Percentiles rank a stretch among this genome's conserved stretches.
phyloP scores from a whole-genome alignment of 805 yeast genomes.

The Wickerhamiella australiensis region DNA sequence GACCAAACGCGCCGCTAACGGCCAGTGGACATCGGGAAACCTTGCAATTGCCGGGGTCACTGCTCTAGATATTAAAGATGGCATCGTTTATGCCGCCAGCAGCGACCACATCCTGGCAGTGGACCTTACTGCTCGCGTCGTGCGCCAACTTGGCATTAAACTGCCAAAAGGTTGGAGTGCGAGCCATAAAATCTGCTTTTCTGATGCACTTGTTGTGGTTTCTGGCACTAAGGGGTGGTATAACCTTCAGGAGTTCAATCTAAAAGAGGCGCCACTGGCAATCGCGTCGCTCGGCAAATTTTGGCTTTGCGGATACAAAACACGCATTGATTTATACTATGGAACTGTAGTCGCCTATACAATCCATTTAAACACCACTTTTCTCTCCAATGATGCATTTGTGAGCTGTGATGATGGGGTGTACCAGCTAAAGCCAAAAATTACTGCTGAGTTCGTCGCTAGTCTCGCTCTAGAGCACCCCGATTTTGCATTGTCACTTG shows the following conservation, averaged over 20 bases:
- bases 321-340: not conserved
- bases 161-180: not conserved
- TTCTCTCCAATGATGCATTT: not conserved
- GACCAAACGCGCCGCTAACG: not conserved
- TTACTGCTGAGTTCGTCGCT: not conserved
- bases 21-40: not conserved
- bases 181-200: not conserved
- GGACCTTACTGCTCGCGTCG: slow-evolving; percentile 4
- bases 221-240: slow-evolving; percentile 1
- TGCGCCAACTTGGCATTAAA: not conserved
- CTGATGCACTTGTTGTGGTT: slow-evolving; percentile 2
- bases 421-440: not conserved
- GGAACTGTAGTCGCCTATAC: not conserved
- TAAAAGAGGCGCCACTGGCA: not conserved
- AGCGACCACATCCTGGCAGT: not conserved
- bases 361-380: not conserved
- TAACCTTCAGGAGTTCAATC: not conserved
- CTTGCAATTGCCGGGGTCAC: slow-evolving; percentile 1
- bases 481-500: not conserved
- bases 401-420: not conserved
- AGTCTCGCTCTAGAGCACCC: not conserved
- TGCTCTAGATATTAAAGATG: not conserved
- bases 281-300: slow-evolving; percentile 4
- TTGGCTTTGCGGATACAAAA: not conserved
- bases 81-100: slow-evolving; percentile 2